phyloP scores from a whole-genome alignment of 164 flowering plant species.

The Tetrastigma voinierianum region DNA sequence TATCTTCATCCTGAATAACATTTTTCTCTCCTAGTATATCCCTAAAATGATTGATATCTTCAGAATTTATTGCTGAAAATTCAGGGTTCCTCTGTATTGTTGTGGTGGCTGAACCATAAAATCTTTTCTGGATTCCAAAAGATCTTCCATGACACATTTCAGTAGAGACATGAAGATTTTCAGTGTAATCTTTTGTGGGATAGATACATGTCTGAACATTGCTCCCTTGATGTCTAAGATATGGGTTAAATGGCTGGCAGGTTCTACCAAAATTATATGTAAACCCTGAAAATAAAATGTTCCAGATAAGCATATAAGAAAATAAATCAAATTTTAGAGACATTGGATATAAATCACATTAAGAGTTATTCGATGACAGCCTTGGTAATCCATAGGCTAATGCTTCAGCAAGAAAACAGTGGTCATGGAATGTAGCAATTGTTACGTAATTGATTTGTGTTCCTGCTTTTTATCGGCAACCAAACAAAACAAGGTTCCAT shows the following conservation, averaged over 20 bases:
- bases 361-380: too few relatives aligned
- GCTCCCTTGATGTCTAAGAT: constrained; percentile 10
- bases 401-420: too few relatives aligned
- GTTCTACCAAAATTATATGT: not conserved
- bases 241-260: constrained; percentile 2
- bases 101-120: constrained; percentile 43
- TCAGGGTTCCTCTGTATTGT: constrained; percentile 46
- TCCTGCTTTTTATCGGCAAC: too few relatives aligned
- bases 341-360: too few relatives aligned
- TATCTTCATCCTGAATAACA: constrained; percentile 80
- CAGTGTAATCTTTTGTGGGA: constrained; percentile 4
- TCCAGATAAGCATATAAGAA: not conserved
- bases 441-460: too few relatives aligned
- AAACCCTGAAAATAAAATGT: constrained; percentile 9
- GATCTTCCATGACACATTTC: constrained; percentile 7
- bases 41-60: constrained; percentile 64
- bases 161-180: constrained; percentile 1
- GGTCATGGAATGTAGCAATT: too few relatives aligned
- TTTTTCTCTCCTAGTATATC: constrained; percentile 68
- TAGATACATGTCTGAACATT: not conserved
- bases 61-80: constrained; percentile 55
- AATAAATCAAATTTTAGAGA: not conserved
- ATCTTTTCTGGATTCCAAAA: constrained; percentile 20
- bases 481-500: too few relatives aligned
- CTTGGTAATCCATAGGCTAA: too few relatives aligned